A percentile compares a stretch with the other conserved stretches of the same genome.
phyloP scores from a whole-genome alignment of 257 asterid genomes.

The Gentiana macrophylla region DNA sequence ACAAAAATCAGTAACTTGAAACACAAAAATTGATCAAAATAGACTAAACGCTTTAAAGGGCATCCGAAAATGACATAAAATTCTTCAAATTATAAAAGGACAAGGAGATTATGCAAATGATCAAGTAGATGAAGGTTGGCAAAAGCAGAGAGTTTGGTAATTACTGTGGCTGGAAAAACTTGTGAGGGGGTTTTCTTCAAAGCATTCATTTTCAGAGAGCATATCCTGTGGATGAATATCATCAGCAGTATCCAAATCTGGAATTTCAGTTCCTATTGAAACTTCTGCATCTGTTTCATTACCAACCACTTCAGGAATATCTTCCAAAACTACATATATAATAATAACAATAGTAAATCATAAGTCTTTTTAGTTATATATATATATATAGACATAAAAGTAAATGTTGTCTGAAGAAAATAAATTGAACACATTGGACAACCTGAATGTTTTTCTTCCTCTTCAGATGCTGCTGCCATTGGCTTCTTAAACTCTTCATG shows the following conservation, averaged over 20 bases:
- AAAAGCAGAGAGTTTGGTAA: neutral
- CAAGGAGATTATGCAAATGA: too few species aligned
- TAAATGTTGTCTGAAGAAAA: neutral
- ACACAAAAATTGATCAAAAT: too few species aligned
- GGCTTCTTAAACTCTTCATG: constrained; percentile 3
- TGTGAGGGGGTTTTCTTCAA: constrained; percentile 29
- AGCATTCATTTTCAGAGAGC: constrained; percentile 20
- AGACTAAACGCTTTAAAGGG: neutral
- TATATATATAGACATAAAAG: neutral
- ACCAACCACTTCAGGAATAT: constrained; percentile 27
- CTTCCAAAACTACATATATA: constrained; percentile 47
- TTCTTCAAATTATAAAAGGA: too few species aligned
- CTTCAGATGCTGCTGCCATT: constrained; percentile 12
- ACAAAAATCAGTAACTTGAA: neutral
- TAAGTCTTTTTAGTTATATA: neutral
- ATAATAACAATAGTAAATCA: constrained; percentile 9
- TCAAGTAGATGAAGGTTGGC: neutral
- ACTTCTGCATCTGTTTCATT: constrained; percentile 80
- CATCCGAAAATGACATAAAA: neutral
- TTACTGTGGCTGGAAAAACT: constrained; percentile 42
- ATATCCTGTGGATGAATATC: constrained; percentile 39
- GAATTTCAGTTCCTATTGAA: constrained; percentile 94
- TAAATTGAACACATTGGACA: constrained; percentile 24
- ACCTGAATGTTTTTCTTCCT: constrained; percentile 26
- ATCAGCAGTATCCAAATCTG: constrained; percentile 62